Base-by-base conservation (phyloP, 2,329 filamentous ascomycete species). In the Coniochaeta prunicola region DNA sequence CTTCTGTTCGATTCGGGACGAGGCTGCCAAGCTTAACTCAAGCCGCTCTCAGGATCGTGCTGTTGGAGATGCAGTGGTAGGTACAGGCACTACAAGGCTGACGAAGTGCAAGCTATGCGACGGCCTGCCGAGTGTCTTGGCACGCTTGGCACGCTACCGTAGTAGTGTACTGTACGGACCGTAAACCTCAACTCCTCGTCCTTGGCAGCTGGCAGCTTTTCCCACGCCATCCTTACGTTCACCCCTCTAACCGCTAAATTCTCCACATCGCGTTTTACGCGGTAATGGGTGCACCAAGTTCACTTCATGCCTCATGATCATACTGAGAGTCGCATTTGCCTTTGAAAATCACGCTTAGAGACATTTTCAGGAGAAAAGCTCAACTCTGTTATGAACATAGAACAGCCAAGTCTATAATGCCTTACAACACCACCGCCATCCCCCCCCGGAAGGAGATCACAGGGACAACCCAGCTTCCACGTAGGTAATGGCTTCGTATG, bases 351-450 rank as follows among this genome's bases (percentile, higher is more conserved):
- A n/a, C 17, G 12, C 36, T 4, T 38, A n/a, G 10, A 38, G 34
- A 38, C n/a, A 17, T 9, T 17, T 38, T 4, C 17, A 3, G 15
- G 15, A 5, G 36, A 38, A 38, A 36, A 36, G 33, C 33, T 13
- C 33, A 3, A 36, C 33, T 13, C 5, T 36, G 21, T 19, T 19
- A 5, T 24, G 24, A n/a, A 24, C n/a, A 24, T 2, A 21, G 40
- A 24, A 10, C 8, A 24, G 12, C 40, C n/a, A 4, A 24, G 10
- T 10, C 45, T 62, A 73, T 19, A 56, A 97, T 97, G 92, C 90
- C 92, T 28, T 92, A 94, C 78, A 96, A 96, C 75, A 93, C 90
- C 64, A 86, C 87, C 3, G 88, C 90, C 19, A 94, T 94, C 59
- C 84, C 88, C 64, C 90, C 89, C 40, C 79, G 88, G 15, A 87